These are phyloP conservation scores for Ascochyta rabiei DNA, from an alignment of 2,329 filamentous ascomycete species.

Conservation along the genomic window DNA sequence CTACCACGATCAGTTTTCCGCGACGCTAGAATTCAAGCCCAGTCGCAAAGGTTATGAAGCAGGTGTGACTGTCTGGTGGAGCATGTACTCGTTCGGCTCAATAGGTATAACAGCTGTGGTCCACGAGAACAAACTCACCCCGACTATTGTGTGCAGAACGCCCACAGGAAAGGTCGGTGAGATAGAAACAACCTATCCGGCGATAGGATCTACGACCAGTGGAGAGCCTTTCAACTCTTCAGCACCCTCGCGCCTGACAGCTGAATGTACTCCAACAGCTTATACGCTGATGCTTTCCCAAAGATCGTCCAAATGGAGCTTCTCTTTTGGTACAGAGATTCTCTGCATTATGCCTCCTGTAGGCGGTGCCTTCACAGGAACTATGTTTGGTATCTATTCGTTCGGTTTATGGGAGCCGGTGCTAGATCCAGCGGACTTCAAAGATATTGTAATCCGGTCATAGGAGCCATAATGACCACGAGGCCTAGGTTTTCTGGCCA, in stretches of 20 bases:
- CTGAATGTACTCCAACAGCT: conserved; percentile 4
- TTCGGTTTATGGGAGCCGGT: conserved; percentile 52
- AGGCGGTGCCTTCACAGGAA: conserved; percentile 52
- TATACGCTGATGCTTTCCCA: conserved; percentile 12
- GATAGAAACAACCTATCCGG: conserved; percentile 20
- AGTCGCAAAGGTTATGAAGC: conserved; percentile 55
- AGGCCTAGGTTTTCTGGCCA: background rate
- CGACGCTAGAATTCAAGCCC: conserved; percentile 56
- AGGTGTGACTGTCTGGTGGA: conserved; percentile 62
- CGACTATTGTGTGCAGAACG: conserved; percentile 19
- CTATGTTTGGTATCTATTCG: conserved; percentile 56
- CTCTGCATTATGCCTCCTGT: conserved; percentile 48
- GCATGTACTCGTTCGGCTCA: conserved; percentile 54
- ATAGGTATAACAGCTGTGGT: conserved; percentile 45
- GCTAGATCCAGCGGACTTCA: conserved; percentile 52
- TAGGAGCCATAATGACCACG: background rate
- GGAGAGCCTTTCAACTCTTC: conserved; percentile 7
- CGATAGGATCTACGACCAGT: conserved; percentile 37
- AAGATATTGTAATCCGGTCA: conserved; percentile 21
- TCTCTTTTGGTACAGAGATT: conserved; percentile 33
- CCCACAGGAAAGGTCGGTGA: conserved; percentile 21
- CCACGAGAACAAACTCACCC: background rate
- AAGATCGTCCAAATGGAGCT: conserved; percentile 19
- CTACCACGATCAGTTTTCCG: conserved; percentile 52
- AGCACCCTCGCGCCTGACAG: background rate